phyloP scores from a whole-genome alignment of 2,329 filamentous ascomycete species.

The Stagonosporopsis vannaccii region DNA sequence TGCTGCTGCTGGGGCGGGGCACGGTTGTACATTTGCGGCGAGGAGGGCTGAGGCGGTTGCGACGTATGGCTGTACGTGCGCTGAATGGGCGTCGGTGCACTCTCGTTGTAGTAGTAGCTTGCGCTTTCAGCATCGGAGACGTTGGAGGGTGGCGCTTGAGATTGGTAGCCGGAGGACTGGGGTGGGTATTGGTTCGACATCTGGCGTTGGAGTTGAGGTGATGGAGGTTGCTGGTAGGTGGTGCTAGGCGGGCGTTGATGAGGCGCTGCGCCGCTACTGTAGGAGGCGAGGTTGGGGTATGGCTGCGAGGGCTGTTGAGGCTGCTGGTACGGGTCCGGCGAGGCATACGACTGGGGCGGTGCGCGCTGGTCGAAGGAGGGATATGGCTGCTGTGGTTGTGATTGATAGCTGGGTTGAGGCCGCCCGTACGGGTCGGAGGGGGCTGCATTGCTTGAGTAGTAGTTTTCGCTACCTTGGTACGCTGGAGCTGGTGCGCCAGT shows the following conservation, averaged over 20 bases:
- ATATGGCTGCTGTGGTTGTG: conserved; percentile 53
- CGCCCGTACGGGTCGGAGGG: conserved; percentile 57
- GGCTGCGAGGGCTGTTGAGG: conserved; percentile 46
- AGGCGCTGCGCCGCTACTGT: conserved; percentile 25
- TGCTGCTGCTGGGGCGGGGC: conserved; percentile 25
- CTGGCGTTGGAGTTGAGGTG: conserved; percentile 49
- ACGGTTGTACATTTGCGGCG: conserved; percentile 44
- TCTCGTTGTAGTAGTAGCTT: conserved; percentile 46
- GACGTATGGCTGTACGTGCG: conserved; percentile 41
- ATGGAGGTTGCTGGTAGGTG: conserved; percentile 42
- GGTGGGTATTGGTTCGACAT: conserved; percentile 44
- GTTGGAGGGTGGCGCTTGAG: conserved; percentile 43
- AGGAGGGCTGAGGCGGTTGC: conserved; percentile 46
- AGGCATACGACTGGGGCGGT: conserved; percentile 35
- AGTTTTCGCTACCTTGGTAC: conserved; percentile 73
- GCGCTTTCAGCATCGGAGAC: conserved; percentile 44
- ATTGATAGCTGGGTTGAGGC: conserved; percentile 60
- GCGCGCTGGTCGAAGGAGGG: conserved; percentile 46
- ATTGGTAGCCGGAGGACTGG: conserved; percentile 42
- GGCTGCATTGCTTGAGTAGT: conserved; percentile 74
- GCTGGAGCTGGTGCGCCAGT: conserved; percentile 37
- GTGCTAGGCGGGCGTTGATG: conserved; percentile 35
- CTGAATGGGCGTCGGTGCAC: conserved; percentile 34
- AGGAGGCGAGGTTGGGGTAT: conserved; percentile 42
- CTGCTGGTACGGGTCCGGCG: conserved; percentile 44